Evolutionary conservation across 768 basidiomycete genomes (phyloP), one percentile per base, ranked within the genome.

Genomic region (Pleurotus salmoneostramineus): DNA sequence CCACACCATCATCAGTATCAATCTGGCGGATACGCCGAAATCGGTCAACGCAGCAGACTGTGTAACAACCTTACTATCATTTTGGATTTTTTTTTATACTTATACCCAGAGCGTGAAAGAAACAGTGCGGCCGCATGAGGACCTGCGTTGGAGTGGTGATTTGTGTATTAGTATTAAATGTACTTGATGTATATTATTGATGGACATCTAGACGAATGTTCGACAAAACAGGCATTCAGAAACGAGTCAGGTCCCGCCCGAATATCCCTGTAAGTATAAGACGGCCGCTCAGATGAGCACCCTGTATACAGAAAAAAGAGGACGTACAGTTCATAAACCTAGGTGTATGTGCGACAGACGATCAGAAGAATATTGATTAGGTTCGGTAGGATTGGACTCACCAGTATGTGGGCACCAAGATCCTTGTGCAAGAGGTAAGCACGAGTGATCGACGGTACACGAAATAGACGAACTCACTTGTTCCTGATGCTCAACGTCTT

Each of bases 401-500:
- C 82, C 85, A 87, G 62, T 85, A 87, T n/a, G 76, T 75, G 27
- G 86, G 85, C 0, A 88, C 83, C 15, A 88, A 69, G 54, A 88
- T 87, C 66, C 85, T 85, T 59, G 10, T 51, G 14, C 35, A 33
- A 27, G 17, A 51, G 15, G 21, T 56, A 40, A 44, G 34, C 48
- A 17, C 15, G n/a, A 4, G 36, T 6, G 17, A 45, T 36, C 6
- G 44, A 45, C 12, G n/a, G 8, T n/a, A n/a, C 37, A 3, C 35
- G 50, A 35, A 14, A 56, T 11, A 56, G 42, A 48, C 47, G 17
- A 6, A 77, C 79, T 64, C 61, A 85, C 84, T 84, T 88, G 70
- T 91, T 91, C 68, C 88, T 76, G 61, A 80, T 58, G 65, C 87
- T 89, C 55, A 92, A 68, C 3, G 88, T 88, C 82, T 83, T 83